Evolutionary conservation across 1,284 basidiomycete genomes (phyloP), one percentile per base, ranked within the genome.

Genomic region (Cutaneotrichosporon arboriforme): DNA sequence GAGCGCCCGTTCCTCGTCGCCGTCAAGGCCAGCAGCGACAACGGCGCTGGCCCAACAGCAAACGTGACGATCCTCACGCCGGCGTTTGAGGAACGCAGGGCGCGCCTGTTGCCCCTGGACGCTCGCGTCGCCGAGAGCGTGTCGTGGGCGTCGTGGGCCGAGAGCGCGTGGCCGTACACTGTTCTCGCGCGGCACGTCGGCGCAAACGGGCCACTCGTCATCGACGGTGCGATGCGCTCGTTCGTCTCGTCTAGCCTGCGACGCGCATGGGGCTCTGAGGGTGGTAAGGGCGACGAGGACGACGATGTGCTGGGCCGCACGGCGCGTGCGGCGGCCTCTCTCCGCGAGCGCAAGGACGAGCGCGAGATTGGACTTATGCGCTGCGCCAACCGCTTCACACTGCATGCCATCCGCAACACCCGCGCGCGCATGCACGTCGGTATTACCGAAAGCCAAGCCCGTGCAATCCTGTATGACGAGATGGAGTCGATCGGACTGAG

Each of bases 341-440:
- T 90, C 33, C 78, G 89, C 18, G 86, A 90, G 70, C 78, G 84
- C 57, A 91, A 91, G 71, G 87, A 84, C 20, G 54, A 69, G 12
- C 77, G 83, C 38, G 90, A 91, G 65, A 75, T 90, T 13, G 80
- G 80, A 9, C 78, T 91, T 46, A 69, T 91, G 69, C 82, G 80
- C 62, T 91, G 87, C 66, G 87, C 79, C 4, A 90, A 90, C 65
- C 85, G 89, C 87, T 84, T 81, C 15, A 90, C 88, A 0, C 65
- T 91, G 4, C 78, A 88, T 13, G 82, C 86, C 2, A 84, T 91
- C 61, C 80, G 86, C 18, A 78, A 80, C 4, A 84, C 86, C 1
- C 81, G 83, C 50, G 76, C 79, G 47, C 74, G 78, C 35, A 78
- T 90, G 73, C 77, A 78, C 52, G 76, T 88, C 46, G 88, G 88